Evolutionary conservation across 169 alveolate genomes (phyloP), one percentile per base, ranked within the genome.

Genomic region (Condylostoma magnum): DNA sequence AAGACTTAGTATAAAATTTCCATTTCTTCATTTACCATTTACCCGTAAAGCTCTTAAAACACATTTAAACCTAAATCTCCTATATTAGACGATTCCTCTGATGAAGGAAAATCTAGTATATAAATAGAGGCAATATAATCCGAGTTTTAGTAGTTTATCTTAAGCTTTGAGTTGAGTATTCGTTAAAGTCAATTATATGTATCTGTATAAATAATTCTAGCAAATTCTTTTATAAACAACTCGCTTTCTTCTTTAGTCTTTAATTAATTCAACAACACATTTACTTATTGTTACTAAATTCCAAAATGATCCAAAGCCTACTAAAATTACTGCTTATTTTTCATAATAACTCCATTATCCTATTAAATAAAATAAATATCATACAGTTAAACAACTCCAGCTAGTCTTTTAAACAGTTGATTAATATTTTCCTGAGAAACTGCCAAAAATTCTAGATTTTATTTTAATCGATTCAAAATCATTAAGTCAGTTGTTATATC

Each of bases 81-180:
- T n/a, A n/a, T n/a, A n/a, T n/a, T n/a, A n/a, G n/a, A n/a, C n/a
- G n/a, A n/a, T n/a, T n/a, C n/a, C n/a, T n/a, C n/a, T n/a, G n/a
- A n/a, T n/a, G n/a, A n/a, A n/a, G n/a, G n/a, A n/a, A n/a, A n/a
- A n/a, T n/a, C n/a, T n/a, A n/a, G n/a, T n/a, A n/a, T n/a, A n/a
- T n/a, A n/a, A n/a, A n/a, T n/a, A n/a, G n/a, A n/a, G n/a, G n/a
- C n/a, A n/a, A n/a, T n/a, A n/a, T n/a, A n/a, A n/a, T n/a, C n/a
- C n/a, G n/a, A n/a, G n/a, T n/a, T n/a, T n/a, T n/a, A n/a, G n/a
- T n/a, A n/a, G n/a, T n/a, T n/a, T n/a, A n/a, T 37, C 18, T 37
- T 28, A 41, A 63, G 73, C 22, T 31, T 63, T n/a, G 22, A n/a
- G 6, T 63, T 63, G 15, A 63, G 25, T 63, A 43, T 63, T 6